A percentile compares a stretch with the other conserved stretches of the same genome.
Conservation (phyloP, 352 stramenopile species). For the Poterioochromonas sp. region DNA sequence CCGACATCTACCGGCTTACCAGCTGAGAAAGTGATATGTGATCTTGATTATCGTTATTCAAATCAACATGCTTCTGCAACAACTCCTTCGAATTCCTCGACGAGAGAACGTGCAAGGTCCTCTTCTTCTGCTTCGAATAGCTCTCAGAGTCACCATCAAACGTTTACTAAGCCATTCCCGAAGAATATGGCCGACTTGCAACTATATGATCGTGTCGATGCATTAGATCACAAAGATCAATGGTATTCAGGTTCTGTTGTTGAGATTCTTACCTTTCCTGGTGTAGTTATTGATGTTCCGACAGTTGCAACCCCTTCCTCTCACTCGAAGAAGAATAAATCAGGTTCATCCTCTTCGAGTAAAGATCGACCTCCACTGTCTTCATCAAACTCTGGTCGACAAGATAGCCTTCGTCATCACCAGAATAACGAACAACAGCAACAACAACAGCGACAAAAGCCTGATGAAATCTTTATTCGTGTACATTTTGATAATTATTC, state of each 20-base stretch:
- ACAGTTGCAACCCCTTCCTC: neutral
- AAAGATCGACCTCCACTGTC: neutral
- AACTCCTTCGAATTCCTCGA: too few relatives aligned
- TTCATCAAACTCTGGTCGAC: neutral
- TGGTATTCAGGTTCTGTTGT: neutral
- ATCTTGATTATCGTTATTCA: too few relatives aligned
- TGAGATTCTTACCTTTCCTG: neutral
- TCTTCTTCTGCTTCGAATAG: too few relatives aligned
- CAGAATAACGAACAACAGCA: neutral
- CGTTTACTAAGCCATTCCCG: neutral
- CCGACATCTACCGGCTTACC: neutral
- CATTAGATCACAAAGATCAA: conserved; percentile 20
- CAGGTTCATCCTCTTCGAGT: neutral
- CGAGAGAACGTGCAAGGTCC: too few relatives aligned
- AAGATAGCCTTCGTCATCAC: neutral
- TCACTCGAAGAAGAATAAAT: neutral
- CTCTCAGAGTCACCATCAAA: too few relatives aligned
- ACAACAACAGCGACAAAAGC: neutral
- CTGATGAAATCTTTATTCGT: neutral
- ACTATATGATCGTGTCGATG: conserved; percentile 1
- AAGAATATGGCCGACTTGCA: neutral
- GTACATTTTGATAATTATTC: conserved; percentile 23
- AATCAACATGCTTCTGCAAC: too few relatives aligned
- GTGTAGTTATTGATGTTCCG: neutral
- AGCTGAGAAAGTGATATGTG: too few relatives aligned